phyloP scores from a whole-genome alignment of 257 asterid genomes.

The Osmanthus fragrans region DNA sequence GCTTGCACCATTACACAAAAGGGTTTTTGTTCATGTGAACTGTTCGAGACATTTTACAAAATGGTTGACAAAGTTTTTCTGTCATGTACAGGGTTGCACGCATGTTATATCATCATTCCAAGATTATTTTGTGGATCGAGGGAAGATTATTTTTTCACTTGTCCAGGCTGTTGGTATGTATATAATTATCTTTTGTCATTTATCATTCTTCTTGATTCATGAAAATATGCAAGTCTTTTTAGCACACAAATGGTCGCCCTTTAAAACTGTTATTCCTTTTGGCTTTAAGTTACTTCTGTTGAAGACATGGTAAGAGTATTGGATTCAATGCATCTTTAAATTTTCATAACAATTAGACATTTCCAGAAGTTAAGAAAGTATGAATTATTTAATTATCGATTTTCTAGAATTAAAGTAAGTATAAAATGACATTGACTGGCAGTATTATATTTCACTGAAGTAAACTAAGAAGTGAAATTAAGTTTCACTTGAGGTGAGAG shows the following conservation, averaged over 20 bases:
- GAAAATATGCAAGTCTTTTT: neutral
- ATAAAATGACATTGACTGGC: neutral
- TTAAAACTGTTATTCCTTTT: too few relatives aligned
- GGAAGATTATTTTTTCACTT: conserved; percentile 59
- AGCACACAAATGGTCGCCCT: neutral
- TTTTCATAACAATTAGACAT: neutral
- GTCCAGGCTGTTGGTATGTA: conserved; percentile 86
- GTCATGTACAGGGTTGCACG: conserved; percentile 63
- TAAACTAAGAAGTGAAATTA: neutral
- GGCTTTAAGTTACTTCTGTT: neutral
- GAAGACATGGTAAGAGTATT: neutral
- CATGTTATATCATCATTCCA: conserved; percentile 60
- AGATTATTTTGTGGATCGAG: conserved; percentile 58
- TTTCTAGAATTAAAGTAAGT: neutral
- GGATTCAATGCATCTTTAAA: neutral
- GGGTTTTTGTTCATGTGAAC: neutral
- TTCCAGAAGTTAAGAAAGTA: neutral
- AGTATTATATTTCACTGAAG: neutral
- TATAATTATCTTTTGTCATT: neutral
- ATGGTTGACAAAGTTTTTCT: conserved; percentile 19
- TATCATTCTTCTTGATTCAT: neutral
- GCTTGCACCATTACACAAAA: neutral
- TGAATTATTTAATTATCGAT: neutral
- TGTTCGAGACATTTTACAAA: neutral
- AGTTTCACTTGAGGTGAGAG: neutral